Evolutionary conservation across 306 rosid species (phyloP), one percentile per base, ranked within the genome.

Genomic region (Leucaena leucocephala): DNA sequence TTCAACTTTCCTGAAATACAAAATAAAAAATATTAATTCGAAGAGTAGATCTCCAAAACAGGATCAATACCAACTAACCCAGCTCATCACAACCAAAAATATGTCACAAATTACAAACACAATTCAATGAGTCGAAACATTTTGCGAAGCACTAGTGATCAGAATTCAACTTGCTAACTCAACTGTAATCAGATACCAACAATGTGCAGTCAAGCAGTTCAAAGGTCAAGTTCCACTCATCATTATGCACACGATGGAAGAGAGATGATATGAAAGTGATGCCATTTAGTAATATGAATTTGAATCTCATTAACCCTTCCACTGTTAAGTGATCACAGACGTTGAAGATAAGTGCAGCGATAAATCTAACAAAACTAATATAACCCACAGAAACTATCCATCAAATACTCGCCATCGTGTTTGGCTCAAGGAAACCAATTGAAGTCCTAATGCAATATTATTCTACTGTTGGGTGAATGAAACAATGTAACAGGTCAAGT

Each of bases 1-100:
- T 59, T 95, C 98, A 27, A 82, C 17, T 87, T 91, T 95, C 94
- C 99, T 95, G 84, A 63, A 27, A 80, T 27, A 43, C 66, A 87
- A 57, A 50, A 50, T 8, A 74, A 35, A 21, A 65, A 38, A 8
- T 15, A 79, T 21, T 44, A 73, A 49, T 13, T 66, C 63, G 36
- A 52, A 52, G n/a, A 52, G 22, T 52, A 15, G 58, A 17, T 19
- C 52, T 75, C 75, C 38, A 42, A 76, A 77, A 57, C 68, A 64
- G 74, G 59, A 76, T 8, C 57, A 57, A 76, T 52, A 27, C 36
- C 72, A 7, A 1, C 3, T 3, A 38, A 66, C 48, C 11, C 45
- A 65, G 38, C 45, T 16, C 44, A n/a, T 39, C 71, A 66, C 4
- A 39, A 12, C 9, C 46, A 4, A 50, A 50, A 46, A 46, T 46